Conservation (phyloP, 73 alveolate genomes). For the Paramecium tetraurelia region DNA sequence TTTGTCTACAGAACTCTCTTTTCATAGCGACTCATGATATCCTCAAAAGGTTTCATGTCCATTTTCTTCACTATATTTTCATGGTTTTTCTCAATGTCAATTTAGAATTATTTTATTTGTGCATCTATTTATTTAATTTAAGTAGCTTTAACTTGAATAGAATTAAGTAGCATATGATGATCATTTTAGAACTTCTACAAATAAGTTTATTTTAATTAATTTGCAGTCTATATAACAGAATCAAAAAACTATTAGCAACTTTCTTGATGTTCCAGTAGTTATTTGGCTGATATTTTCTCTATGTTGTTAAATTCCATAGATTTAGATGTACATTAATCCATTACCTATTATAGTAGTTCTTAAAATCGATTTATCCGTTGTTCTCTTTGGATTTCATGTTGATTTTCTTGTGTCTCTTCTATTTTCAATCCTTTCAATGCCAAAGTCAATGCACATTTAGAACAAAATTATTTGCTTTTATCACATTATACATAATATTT, state of each 20-base stretch:
- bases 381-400: neutral
- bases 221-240: neutral
- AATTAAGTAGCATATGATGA: neutral
- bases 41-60: constrained; percentile 49
- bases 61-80: constrained; percentile 44
- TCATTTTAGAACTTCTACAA: neutral
- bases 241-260: neutral
- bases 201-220: constrained; percentile 35
- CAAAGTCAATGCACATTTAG: constrained; percentile 30
- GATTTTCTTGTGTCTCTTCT: neutral
- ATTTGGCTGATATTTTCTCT: neutral
- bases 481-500: constrained; percentile 15
- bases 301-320: neutral
- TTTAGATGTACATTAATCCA: neutral
- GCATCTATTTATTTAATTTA: neutral
- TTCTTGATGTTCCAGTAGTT: neutral
- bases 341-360: neutral
- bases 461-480: constrained; percentile 2
- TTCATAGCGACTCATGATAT: constrained; percentile 18
- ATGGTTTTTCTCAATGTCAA: constrained; percentile 37
- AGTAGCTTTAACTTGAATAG: neutral
- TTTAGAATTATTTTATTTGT: neutral
- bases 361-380: neutral
- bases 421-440: constrained; percentile 33
- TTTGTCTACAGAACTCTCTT: neutral